Base-by-base conservation (phyloP, 352 stramenopile genomes). In the Phytophthora sp. region DNA sequence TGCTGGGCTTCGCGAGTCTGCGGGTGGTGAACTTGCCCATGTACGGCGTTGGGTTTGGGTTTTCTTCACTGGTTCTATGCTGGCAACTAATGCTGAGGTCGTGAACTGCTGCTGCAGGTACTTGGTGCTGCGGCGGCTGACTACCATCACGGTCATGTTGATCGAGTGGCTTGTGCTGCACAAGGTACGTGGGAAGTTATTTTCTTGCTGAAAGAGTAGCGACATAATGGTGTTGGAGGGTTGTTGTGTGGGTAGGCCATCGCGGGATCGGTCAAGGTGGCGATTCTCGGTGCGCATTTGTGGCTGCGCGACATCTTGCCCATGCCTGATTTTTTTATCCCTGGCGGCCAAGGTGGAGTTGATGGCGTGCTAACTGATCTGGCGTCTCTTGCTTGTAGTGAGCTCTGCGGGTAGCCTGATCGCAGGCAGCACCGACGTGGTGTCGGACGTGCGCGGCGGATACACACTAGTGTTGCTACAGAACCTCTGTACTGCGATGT, bases 11-110 rank as follows among this genome's bases (percentile, higher is more conserved):
- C 46, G 75, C 79, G 4, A 82, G 78, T 39, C 80, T 92, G 68
- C 72, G 68, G 4, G 60, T 84, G 15, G 83, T 92, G 26, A 90
- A 92, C 56, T 81, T 92, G 66, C 83, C 83, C 44, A 92, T 92
- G 83, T 92, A 71, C 52, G 68, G 24, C 8, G 2, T 10, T 26
- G 12, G 24, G 43, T 24, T 5, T 7, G 2, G 32, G 8, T 39
- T 17, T 27, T 30, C 15, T 12, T 34, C 18, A 28, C 32, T 9
- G 8, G 13, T n/a, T 34, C 18, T 28, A 4, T 46, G 17, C 2
- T 21, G 37, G 15, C 12, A 5, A 38, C 38, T 31, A 24, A 46
- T 41, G 11, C 18, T 9, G n/a, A 7, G 4, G 23, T 32, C 6
- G 32, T 23, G 15, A 43, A 9, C 26, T 48, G 17, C 10, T 62